phyloP scores from a whole-genome alignment of 805 yeast species.

The Teunomyces lycoperdinae region DNA sequence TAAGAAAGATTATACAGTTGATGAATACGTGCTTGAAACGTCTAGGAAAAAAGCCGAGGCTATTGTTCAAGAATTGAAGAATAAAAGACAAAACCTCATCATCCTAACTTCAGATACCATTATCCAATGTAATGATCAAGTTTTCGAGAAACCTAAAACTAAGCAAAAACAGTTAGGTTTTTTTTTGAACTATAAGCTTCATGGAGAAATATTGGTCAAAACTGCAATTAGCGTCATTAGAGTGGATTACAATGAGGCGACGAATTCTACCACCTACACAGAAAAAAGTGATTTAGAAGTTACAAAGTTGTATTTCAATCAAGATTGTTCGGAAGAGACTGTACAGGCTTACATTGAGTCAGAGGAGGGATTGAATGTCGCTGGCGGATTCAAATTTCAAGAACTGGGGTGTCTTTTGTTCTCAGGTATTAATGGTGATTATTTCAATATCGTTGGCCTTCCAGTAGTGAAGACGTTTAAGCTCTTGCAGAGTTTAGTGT shows the following conservation, averaged over 20 bases:
- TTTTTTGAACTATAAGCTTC: slow-evolving; percentile 23
- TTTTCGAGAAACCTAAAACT: slow-evolving; percentile 74
- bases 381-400: slow-evolving; percentile 92
- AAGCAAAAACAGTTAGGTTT: slow-evolving; percentile 25
- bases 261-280: background rate
- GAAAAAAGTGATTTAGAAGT: slow-evolving; percentile 21
- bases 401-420: slow-evolving; percentile 68
- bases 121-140: slow-evolving; percentile 51
- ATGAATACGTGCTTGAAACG: slow-evolving; percentile 64
- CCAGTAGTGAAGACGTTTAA: slow-evolving; percentile 57
- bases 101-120: slow-evolving; percentile 80
- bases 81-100: slow-evolving; percentile 16
- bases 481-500: slow-evolving; percentile 1
- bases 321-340: slow-evolving; percentile 50
- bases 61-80: slow-evolving; percentile 47
- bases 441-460: slow-evolving; percentile 81
- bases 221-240: slow-evolving; percentile 32
- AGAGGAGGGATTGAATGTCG: slow-evolving; percentile 76
- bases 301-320: slow-evolving; percentile 46
- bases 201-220: slow-evolving; percentile 26
- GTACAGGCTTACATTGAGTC: slow-evolving; percentile 60
- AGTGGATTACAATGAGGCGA: slow-evolving; percentile 8
- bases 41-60: slow-evolving; percentile 64
- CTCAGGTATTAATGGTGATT: slow-evolving; percentile 70
- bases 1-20: slow-evolving; percentile 47